Evolutionary conservation across 352 stramenopile species (phyloP).

Genomic region (Pythium pyrilobum): DNA sequence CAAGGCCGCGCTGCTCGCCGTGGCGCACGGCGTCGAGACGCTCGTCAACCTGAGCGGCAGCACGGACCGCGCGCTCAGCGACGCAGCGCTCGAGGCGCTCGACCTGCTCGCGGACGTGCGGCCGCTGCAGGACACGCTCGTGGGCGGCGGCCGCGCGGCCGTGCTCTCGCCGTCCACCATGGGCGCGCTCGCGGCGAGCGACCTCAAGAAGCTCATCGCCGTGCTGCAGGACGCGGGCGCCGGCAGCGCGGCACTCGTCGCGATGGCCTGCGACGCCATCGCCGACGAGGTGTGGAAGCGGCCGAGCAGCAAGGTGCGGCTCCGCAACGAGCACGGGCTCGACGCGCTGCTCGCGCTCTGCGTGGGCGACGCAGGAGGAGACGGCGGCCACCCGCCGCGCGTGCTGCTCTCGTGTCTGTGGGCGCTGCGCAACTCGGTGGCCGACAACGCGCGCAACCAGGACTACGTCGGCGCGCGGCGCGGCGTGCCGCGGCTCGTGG

Average conservation of each 20-base stretch:
- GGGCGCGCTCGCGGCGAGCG: constrained; percentile 31
- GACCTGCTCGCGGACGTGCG: constrained; percentile 73
- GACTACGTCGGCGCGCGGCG: constrained; percentile 47
- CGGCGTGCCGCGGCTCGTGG: constrained; percentile 43
- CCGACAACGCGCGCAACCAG: constrained; percentile 56
- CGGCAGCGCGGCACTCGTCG: constrained; percentile 47
- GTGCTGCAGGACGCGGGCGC: constrained; percentile 45
- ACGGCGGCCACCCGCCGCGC: too few relatives aligned
- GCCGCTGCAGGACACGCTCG: constrained; percentile 31
- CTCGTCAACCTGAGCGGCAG: constrained; percentile 71
- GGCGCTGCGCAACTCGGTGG: constrained; percentile 54
- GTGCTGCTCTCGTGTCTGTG: constrained; percentile 58
- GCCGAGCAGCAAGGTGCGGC: constrained; percentile 46
- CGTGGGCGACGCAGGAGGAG: too few relatives aligned
- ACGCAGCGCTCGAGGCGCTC: constrained; percentile 67
- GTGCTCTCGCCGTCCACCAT: constrained; percentile 12
- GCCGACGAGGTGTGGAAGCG: constrained; percentile 71
- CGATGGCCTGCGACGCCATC: constrained; percentile 71
- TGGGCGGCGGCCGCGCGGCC: constrained; percentile 10
- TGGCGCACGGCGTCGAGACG: constrained; percentile 71
- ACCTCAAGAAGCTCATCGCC: constrained; percentile 66
- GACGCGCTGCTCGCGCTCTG: constrained; percentile 57
- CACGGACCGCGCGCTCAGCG: constrained; percentile 48
- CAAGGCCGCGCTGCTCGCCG: constrained; percentile 68
- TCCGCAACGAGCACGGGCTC: constrained; percentile 63